Percentiles rank a stretch among this genome's conserved stretches.
phyloP scores from a whole-genome alignment of 2,329 filamentous ascomycete species.

The Fusarium dimerum region DNA sequence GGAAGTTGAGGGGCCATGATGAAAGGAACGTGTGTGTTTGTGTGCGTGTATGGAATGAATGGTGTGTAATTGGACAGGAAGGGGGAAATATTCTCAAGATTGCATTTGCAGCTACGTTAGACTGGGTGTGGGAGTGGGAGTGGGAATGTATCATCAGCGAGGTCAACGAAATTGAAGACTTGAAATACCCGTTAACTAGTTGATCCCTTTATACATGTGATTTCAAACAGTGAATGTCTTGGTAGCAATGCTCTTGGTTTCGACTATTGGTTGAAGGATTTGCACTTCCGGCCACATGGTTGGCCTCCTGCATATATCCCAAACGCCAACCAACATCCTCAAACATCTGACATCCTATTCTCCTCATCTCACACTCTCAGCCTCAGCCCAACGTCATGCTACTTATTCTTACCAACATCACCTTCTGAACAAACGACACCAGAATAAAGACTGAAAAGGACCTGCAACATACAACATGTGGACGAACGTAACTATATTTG shows the following conservation, averaged over 20 bases:
- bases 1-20: conserved; percentile 19
- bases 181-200: neutral
- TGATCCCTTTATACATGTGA: neutral
- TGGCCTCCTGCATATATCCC: neutral
- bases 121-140: too few relatives aligned
- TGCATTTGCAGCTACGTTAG: neutral
- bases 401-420: too few relatives aligned
- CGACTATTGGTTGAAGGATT: neutral
- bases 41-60: neutral
- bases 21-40: neutral
- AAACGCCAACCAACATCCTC: neutral
- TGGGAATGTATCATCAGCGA: conserved; percentile 8
- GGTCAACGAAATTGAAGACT: conserved; percentile 1
- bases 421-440: too few relatives aligned
- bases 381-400: too few relatives aligned
- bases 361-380: too few relatives aligned
- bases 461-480: too few relatives aligned
- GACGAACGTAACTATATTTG: neutral
- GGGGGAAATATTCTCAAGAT: conserved; percentile 12
- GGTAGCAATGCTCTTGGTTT: neutral
- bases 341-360: neutral
- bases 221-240: neutral
- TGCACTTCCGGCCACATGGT: neutral
- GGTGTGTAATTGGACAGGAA: conserved; percentile 14
- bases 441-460: too few relatives aligned